These are phyloP conservation scores for Phyllosticta ampelicida DNA, from an alignment of 2,329 filamentous ascomycete species.

Conservation along the genomic window DNA sequence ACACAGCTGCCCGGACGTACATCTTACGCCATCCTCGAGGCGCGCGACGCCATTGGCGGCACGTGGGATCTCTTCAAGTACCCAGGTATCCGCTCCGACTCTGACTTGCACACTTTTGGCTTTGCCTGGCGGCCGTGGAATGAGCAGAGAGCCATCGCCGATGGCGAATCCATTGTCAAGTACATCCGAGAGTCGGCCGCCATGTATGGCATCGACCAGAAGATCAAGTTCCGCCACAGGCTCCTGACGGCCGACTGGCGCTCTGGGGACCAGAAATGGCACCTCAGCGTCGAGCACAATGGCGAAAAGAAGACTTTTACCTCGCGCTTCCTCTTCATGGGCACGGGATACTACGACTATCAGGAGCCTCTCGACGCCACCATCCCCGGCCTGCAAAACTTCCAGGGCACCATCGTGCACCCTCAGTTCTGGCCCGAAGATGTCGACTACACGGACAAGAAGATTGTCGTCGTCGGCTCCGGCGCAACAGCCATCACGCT, in stretches of 20 bases:
- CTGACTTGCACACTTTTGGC: constrained; percentile 40
- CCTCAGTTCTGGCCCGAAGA: constrained; percentile 69
- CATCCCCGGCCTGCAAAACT: constrained; percentile 58
- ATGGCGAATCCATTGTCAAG: constrained; percentile 32
- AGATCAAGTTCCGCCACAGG: constrained; percentile 34
- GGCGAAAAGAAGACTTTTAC: constrained; percentile 26
- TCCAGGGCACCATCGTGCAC: constrained; percentile 53
- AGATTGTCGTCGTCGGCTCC: constrained; percentile 61
- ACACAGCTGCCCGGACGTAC: constrained; percentile 40
- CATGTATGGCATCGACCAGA: constrained; percentile 35
- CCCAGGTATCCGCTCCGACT: constrained; percentile 52
- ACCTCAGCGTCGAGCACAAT: constrained; percentile 28
- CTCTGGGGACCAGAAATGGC: constrained; percentile 40
- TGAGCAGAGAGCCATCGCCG: constrained; percentile 35
- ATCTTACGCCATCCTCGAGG: constrained; percentile 58
- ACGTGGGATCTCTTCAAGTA: constrained; percentile 74
- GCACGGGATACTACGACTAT: constrained; percentile 65
- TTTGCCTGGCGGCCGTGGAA: constrained; percentile 64
- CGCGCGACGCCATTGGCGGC: constrained; percentile 55
- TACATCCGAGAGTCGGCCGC: constrained; percentile 35
- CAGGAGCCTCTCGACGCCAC: constrained; percentile 44
- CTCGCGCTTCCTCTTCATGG: constrained; percentile 46
- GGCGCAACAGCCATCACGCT: constrained; percentile 74
- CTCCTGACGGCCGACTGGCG: constrained; percentile 33
- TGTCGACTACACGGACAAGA: constrained; percentile 55